Percentiles rank a stretch among this genome's conserved stretches.
phyloP scores from a whole-genome alignment of 495 filamentous ascomycete genomes.

The Chaetomium cochliodes region DNA sequence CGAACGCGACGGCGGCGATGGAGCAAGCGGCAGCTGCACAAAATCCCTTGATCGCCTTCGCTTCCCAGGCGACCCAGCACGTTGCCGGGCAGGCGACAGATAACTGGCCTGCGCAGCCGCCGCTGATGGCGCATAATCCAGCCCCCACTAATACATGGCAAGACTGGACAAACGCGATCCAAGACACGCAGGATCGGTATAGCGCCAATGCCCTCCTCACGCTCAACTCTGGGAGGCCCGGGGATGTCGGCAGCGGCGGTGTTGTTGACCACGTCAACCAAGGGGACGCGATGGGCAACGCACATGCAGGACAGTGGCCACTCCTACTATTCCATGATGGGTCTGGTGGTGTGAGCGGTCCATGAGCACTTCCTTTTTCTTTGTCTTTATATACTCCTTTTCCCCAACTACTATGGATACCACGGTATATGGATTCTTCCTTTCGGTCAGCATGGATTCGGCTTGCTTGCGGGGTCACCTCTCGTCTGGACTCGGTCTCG shows the following conservation, averaged over 20 bases:
- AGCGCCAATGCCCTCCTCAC: slow-evolving; percentile 46
- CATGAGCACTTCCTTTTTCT: slow-evolving; percentile 1
- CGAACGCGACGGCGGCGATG: slow-evolving; percentile 10
- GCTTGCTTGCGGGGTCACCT: neutral
- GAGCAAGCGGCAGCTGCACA: slow-evolving; percentile 19
- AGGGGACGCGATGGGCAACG: slow-evolving; percentile 20
- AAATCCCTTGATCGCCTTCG: slow-evolving; percentile 38
- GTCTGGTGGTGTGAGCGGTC: slow-evolving; percentile 16
- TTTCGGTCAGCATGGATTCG: neutral
- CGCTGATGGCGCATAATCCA: slow-evolving; percentile 23
- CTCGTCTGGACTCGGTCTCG: neutral
- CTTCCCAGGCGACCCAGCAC: slow-evolving; percentile 40
- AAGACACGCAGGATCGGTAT: slow-evolving; percentile 47
- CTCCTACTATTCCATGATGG: slow-evolving; percentile 33
- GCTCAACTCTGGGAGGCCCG: slow-evolving; percentile 33
- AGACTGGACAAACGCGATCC: slow-evolving; percentile 49
- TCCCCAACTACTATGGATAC: neutral
- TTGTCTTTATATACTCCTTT: neutral
- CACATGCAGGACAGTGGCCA: slow-evolving; percentile 34
- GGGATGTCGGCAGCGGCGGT: slow-evolving; percentile 21
- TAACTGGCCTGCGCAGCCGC: slow-evolving; percentile 33
- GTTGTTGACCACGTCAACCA: slow-evolving; percentile 26
- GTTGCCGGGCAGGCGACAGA: slow-evolving; percentile 31
- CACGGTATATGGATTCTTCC: neutral
- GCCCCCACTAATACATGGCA: slow-evolving; percentile 43